Evolutionary conservation across 176 grass and related monocot species (phyloP), one percentile per base, ranked within the genome.

Genomic region (Rhynchospora tenuis): DNA sequence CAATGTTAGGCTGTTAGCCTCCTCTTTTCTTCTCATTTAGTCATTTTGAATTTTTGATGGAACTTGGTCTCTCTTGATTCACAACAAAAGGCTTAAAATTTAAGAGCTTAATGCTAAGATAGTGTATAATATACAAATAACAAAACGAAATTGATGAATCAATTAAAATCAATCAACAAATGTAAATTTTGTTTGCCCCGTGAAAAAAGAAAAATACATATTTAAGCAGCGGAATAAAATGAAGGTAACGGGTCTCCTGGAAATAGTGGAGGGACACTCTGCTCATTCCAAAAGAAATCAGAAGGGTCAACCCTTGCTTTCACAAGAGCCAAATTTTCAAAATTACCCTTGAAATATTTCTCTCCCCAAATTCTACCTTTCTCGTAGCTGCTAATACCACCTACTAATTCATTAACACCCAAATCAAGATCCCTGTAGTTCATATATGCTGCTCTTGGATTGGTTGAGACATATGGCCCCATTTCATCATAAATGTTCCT

Each of bases 261-360:
- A 42, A 20, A 7, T 15, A 86, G 82, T 23, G 94, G 91, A 85
- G 91, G 91, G 46, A 97, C 87, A 62, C 91, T 97, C 88, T 97
- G 94, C 88, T 97, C 94, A 81, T 90, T 85, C 87, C 94, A 87
- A 72, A 97, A 97, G 86, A 97, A 84, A 86, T 94, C 81, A 5
- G 65, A 61, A 45, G 94, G 89, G 89, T 97, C 94, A 64, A 94
- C 91, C 52, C 50, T 69, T 20, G 55, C 91, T 64, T 97, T 94
- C 45, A 97, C 90, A 77, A 90, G 43, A 50, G 91, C 88, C 51
- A 94, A 67, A 71, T 81, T 92, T 83, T 87, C 70, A 80, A 94
- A 97, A 79, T 94, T 94, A 0, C 65, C 81, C 75, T 86, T 79
- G 56, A 94, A 97, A 77, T 97, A 97, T 68, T 76, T 88, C 62